Evolutionary conservation across 1,139 yeast genomes (phyloP).

Genomic region (Diutina catenulata): DNA sequence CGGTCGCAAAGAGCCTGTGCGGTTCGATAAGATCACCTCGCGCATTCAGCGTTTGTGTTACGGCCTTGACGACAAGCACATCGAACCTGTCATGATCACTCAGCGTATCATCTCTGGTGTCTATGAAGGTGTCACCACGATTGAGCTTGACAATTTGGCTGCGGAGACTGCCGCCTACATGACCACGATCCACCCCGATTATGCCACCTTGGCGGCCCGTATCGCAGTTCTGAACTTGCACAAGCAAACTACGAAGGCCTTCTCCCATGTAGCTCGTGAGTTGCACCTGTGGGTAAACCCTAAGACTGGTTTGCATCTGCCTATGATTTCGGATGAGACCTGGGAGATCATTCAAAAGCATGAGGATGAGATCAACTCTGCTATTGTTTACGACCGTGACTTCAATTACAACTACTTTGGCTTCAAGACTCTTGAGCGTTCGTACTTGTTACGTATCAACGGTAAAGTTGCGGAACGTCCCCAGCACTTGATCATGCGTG

Average conservation of each 20-base stretch:
- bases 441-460: constrained; percentile 29
- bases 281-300: constrained; percentile 68
- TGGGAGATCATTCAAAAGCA: constrained; percentile 50
- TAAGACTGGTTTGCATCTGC: constrained; percentile 55
- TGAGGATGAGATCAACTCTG: constrained; percentile 65
- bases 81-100: constrained; percentile 82
- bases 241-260: constrained; percentile 85
- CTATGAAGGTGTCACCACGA: constrained; percentile 92
- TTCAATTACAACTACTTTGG: constrained; percentile 37
- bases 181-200: constrained; percentile 96
- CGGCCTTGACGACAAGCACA: constrained; percentile 73
- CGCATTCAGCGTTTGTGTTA: constrained; percentile 51
- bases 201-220: constrained; percentile 90
- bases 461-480: constrained; percentile 35
- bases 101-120: constrained; percentile 85
- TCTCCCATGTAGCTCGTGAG: constrained; percentile 62
- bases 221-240: constrained; percentile 86
- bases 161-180: constrained; percentile 96
- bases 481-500: constrained; percentile 38
- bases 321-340: constrained; percentile 70
- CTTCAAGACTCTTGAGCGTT: constrained; percentile 37
- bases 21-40: constrained; percentile 56
- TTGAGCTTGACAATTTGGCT: constrained; percentile 83
- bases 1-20: constrained; percentile 80
- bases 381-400: constrained; percentile 69